Percentiles rank a stretch among this genome's conserved stretches.
phyloP scores from a whole-genome alignment of 108 stramenopile genomes.

The Cyclotella sp. region DNA sequence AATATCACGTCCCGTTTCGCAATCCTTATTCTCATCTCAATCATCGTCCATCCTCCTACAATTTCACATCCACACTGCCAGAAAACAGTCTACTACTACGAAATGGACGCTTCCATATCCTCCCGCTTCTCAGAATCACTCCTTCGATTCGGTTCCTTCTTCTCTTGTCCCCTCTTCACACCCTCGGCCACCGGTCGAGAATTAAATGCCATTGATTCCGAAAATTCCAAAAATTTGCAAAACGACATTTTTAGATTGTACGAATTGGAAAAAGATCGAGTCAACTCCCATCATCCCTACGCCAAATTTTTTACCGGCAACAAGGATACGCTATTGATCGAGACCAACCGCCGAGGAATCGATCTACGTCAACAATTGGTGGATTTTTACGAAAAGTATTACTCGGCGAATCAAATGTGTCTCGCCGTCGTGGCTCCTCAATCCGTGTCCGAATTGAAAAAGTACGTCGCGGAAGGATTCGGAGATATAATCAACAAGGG shows the following conservation, averaged over 20 bases:
- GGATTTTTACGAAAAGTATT: constrained; percentile 87
- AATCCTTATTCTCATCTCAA: too few species aligned
- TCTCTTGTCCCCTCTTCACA: constrained; percentile 90
- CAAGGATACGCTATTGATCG: constrained; percentile 78
- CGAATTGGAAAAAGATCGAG: constrained; percentile 88
- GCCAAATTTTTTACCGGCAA: constrained; percentile 96
- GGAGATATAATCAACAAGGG: constrained; percentile 72
- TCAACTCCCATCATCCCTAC: constrained; percentile 88
- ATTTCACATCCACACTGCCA: neutral
- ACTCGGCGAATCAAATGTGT: constrained; percentile 94
- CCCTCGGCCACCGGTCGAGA: constrained; percentile 84
- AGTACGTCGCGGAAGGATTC: constrained; percentile 82
- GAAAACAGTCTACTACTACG: constrained; percentile 95
- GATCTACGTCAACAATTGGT: constrained; percentile 87
- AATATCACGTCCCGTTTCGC: neutral
- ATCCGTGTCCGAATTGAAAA: constrained; percentile 64
- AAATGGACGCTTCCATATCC: constrained; percentile 71
- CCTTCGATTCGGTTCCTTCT: constrained; percentile 91
- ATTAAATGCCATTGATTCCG: constrained; percentile 94
- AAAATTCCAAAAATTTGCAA: constrained; percentile 95
- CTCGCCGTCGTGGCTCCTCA: constrained; percentile 91
- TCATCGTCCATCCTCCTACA: neutral
- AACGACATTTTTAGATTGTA: constrained; percentile 86
- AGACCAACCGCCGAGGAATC: constrained; percentile 71
- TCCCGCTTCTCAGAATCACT: constrained; percentile 78